A percentile compares a stretch with the other conserved stretches of the same genome.
These are phyloP conservation scores for Pseudofabraea citricarpa DNA, from an alignment of 2,329 filamentous ascomycete genomes.

Conservation along the genomic window DNA sequence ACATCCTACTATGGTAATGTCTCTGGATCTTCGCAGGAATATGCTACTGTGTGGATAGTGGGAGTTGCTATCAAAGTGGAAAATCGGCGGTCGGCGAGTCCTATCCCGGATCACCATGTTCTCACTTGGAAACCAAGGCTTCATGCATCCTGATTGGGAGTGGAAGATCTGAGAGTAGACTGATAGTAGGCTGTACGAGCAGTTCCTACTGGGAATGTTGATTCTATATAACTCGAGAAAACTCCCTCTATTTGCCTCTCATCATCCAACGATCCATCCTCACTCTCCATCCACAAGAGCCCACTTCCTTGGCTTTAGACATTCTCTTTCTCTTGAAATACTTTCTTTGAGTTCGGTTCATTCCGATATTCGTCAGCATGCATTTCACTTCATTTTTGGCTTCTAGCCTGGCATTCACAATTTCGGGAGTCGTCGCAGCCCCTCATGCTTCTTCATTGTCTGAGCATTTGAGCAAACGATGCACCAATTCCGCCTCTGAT, in stretches of 20 bases:
- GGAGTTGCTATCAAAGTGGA: not conserved
- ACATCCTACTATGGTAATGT: too few species aligned
- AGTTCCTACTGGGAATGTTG: not conserved
- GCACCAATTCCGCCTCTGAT: slow-evolving; percentile 9
- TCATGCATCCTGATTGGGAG: not conserved
- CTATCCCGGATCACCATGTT: not conserved
- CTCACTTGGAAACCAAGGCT: too few species aligned
- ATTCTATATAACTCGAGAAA: not conserved
- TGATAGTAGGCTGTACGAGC: too few species aligned
- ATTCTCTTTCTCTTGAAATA: too few species aligned
- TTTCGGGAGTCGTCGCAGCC: not conserved
- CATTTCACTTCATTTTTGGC: not conserved
- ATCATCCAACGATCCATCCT: not conserved
- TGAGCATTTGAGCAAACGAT: slow-evolving; percentile 1
- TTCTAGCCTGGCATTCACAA: too few species aligned
- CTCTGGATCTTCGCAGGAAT: too few species aligned
- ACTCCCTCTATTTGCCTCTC: not conserved
- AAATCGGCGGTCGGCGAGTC: not conserved
- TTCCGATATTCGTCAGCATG: not conserved
- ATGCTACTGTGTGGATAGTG: too few species aligned
- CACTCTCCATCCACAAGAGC: slow-evolving; percentile 49
- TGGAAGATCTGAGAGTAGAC: not conserved
- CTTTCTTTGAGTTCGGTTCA: too few species aligned
- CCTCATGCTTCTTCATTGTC: not conserved
- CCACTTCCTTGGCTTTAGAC: slow-evolving; percentile 52